These are phyloP conservation scores for Fragaria iinumae DNA, from an alignment of 306 rosid species.

Conservation along the genomic window DNA sequence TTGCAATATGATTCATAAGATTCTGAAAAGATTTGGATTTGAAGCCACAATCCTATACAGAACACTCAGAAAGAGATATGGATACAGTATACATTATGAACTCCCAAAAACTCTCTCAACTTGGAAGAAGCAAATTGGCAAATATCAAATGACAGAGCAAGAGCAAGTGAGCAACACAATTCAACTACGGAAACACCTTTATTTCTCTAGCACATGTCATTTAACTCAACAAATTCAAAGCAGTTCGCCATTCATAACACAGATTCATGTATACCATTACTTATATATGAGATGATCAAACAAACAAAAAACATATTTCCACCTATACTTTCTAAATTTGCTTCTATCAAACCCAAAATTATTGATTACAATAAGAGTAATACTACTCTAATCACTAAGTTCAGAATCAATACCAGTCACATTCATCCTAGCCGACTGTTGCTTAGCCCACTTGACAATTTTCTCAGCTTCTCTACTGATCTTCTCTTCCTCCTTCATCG, in stretches of 20 bases:
- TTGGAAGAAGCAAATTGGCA: background rate
- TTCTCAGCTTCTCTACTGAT: slow-evolving; percentile 73
- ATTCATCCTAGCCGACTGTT: slow-evolving; percentile 55
- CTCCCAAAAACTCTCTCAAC: background rate
- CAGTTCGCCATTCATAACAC: background rate
- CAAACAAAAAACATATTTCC: background rate
- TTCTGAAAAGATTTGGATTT: background rate
- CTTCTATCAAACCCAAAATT: background rate
- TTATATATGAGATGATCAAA: background rate
- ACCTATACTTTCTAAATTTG: background rate
- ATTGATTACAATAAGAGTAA: background rate
- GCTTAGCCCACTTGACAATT: slow-evolving; percentile 68
- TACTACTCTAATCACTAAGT: slow-evolving; percentile 44
- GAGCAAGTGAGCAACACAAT: background rate
- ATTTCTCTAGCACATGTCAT: background rate
- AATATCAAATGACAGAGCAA: background rate
- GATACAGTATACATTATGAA: too few relatives aligned
- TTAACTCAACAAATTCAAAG: background rate
- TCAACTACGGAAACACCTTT: background rate
- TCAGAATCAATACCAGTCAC: slow-evolving; percentile 56
- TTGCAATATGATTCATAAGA: background rate
- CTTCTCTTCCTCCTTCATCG: slow-evolving; percentile 72
- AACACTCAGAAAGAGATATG: background rate
- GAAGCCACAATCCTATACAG: background rate
- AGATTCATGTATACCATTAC: background rate